Percentiles rank a stretch among this genome's conserved stretches.
Conservation (phyloP, 2,329 filamentous ascomycete species). For the Stachybotrys echinatus region DNA sequence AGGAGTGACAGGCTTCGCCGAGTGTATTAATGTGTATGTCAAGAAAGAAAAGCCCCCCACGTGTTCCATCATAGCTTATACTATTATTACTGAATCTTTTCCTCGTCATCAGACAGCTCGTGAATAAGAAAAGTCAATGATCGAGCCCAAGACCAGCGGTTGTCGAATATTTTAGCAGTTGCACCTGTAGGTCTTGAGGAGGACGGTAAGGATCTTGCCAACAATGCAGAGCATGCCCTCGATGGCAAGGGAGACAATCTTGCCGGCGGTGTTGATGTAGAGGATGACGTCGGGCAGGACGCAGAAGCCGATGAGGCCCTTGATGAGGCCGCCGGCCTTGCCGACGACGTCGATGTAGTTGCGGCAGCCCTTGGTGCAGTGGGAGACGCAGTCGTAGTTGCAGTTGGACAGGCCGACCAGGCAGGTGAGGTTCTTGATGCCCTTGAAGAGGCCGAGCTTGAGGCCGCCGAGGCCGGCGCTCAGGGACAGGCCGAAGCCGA, state of each 20-base stretch:
- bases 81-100: not conserved
- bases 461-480: constrained; percentile 20
- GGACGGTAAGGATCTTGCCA: constrained; percentile 20
- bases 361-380: constrained; percentile 30
- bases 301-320: constrained; percentile 23
- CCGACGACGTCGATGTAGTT: constrained; percentile 28
- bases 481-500: constrained; percentile 20
- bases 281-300: constrained; percentile 25
- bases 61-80: not conserved
- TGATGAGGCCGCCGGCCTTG: constrained; percentile 15
- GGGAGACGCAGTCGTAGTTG: constrained; percentile 31
- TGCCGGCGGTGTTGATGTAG: constrained; percentile 16
- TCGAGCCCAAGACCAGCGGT: not conserved
- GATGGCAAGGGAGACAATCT: constrained; percentile 18
- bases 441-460: constrained; percentile 15
- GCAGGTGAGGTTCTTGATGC: constrained; percentile 19
- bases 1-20: not conserved
- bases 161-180: constrained; percentile 19
- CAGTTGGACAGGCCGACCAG: constrained; percentile 24
- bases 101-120: not conserved
- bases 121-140: not conserved
- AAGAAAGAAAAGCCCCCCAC: not conserved
- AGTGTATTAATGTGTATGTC: not conserved
- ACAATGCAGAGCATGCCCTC: constrained; percentile 26
- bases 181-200: constrained; percentile 26